phyloP scores from a whole-genome alignment of 148 eudicot species.

The Bassia scoparia region DNA sequence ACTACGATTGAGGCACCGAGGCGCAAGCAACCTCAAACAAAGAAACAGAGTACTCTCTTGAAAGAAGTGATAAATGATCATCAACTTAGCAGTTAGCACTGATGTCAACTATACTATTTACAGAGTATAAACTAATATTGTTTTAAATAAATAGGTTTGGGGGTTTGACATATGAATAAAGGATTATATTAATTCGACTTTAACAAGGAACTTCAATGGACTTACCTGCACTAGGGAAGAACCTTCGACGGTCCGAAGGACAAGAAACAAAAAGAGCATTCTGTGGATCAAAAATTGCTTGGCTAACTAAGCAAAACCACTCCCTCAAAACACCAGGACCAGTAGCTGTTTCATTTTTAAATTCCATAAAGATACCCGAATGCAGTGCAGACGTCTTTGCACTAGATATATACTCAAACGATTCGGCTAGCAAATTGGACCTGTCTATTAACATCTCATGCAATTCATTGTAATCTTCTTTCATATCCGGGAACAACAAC shows the following conservation, averaged over 20 bases:
- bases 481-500: constrained; percentile 76
- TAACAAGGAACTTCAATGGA: not conserved
- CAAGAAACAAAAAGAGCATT: constrained; percentile 82
- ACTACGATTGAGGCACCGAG: too few relatives aligned
- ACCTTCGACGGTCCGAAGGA: constrained; percentile 81
- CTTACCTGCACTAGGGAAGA: constrained; percentile 87
- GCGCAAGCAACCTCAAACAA: too few relatives aligned
- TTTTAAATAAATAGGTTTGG: too few relatives aligned
- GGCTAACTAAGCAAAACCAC: constrained; percentile 89
- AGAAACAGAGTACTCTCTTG: too few relatives aligned
- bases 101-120: too few relatives aligned
- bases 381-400: constrained; percentile 55
- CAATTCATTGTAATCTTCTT: constrained; percentile 67
- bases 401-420: constrained; percentile 66
- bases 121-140: too few relatives aligned
- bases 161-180: too few relatives aligned
- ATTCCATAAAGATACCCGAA: constrained; percentile 74
- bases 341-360: constrained; percentile 90
- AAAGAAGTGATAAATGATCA: too few relatives aligned
- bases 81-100: too few relatives aligned
- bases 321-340: constrained; percentile 94
- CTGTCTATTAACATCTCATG: constrained; percentile 92
- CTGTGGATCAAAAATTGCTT: constrained; percentile 74
- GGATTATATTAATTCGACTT: not conserved
- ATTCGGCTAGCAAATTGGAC: constrained; percentile 72